Percentiles rank a stretch among this genome's conserved stretches.
Conservation (phyloP, 2,329 filamentous ascomycete genomes). For the Colletotrichum lentis region DNA sequence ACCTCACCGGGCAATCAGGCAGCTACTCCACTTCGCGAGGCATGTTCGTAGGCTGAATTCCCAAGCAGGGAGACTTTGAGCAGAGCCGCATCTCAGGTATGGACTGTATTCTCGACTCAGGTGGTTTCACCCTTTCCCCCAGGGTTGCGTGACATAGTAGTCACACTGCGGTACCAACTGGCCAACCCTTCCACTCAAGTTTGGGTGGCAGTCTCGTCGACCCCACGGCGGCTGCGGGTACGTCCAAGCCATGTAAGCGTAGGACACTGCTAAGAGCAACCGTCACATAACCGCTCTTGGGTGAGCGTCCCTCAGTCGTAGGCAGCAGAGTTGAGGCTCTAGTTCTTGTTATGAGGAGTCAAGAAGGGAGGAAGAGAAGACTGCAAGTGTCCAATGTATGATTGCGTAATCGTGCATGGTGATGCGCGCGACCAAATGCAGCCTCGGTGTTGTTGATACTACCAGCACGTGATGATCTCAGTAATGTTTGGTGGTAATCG, state of each 20-base stretch:
- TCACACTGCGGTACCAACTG: neutral
- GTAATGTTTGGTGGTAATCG: neutral
- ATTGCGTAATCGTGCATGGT: slow-evolving; percentile 1
- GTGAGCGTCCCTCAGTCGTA: neutral
- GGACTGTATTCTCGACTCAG: neutral
- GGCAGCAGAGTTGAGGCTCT: slow-evolving; percentile 1
- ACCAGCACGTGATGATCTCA: neutral
- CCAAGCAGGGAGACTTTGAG: neutral
- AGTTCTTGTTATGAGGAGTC: neutral
- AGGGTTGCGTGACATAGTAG: neutral
- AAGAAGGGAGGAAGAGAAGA: neutral
- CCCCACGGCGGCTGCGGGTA: neutral
- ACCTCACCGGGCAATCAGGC: slow-evolving; percentile 1
- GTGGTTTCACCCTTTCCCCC: neutral
- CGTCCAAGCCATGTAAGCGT: neutral
- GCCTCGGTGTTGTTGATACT: neutral
- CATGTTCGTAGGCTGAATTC: neutral
- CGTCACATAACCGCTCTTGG: no score
- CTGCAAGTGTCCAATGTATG: neutral
- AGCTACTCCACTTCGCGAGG: slow-evolving; percentile 8
- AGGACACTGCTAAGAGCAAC: neutral
- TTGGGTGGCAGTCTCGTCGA: neutral
- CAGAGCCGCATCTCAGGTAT: neutral
- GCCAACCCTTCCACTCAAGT: slow-evolving; percentile 2
- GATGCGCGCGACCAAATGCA: neutral